Conservation (phyloP, 2,329 filamentous ascomycete species). For the Ophiostoma ulmi region DNA sequence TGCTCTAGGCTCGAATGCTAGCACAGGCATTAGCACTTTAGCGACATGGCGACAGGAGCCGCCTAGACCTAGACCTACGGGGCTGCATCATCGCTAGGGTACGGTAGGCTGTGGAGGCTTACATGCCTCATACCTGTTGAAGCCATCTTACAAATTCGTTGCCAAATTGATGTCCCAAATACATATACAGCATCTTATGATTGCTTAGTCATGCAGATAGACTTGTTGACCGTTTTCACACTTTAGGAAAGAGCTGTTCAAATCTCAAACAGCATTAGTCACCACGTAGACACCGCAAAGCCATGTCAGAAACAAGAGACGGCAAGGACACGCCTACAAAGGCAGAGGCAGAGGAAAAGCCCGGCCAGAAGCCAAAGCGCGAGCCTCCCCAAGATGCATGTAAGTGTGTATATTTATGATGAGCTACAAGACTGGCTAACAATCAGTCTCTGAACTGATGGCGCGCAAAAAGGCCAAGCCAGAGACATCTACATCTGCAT, state of each 20-base stretch:
- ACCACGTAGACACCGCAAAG: not conserved
- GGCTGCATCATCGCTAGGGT: not conserved
- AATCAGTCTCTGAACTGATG: not conserved
- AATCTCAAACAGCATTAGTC: no score
- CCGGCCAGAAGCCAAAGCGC: not conserved
- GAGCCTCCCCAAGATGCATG: constrained; percentile 1
- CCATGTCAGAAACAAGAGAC: not conserved
- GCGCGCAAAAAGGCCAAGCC: constrained; percentile 11
- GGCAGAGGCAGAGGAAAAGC: not conserved
- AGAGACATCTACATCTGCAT: not conserved
- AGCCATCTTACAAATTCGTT: not conserved
- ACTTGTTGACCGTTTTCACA: no score
- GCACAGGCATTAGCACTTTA: not conserved
- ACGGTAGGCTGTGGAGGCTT: no score
- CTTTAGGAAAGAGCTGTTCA: no score
- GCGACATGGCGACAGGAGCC: not conserved
- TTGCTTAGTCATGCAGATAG: not conserved
- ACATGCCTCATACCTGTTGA: no score
- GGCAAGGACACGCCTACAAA: not conserved
- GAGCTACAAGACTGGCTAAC: not conserved
- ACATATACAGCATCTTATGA: not conserved
- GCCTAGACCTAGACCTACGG: not conserved
- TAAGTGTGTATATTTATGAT: not conserved
- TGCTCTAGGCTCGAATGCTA: not conserved
- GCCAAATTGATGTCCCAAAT: not conserved